Base-by-base conservation (phyloP, 345 rosid species). In the Linum lewisii region DNA sequence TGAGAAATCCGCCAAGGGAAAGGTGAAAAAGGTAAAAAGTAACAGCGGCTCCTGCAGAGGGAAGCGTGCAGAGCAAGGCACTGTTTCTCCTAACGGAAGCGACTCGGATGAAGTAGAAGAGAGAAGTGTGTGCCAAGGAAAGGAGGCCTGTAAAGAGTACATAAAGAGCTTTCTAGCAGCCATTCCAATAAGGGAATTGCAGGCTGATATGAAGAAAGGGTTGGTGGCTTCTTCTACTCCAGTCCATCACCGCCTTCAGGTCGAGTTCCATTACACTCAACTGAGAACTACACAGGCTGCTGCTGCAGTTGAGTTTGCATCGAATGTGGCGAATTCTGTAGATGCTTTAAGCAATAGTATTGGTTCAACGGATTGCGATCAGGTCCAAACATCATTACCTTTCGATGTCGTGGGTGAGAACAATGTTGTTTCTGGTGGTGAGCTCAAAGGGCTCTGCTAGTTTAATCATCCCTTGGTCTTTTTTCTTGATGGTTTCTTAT, bases 91-190 rank as follows among this genome's bases (percentile, higher is more conserved):
- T n/a, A 25, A 32, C 32, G 2, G 22, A 6, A 63, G 59, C 6
- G 55, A 62, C 34, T 44, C 23, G 6, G 66, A 22, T 24, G 57
- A 6, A 38, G 51, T 21, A 24, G 67, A 68, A 37, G 84, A 74
- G 57, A 76, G 65, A 59, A 47, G 71, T 42, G 82, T 78, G 22
- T 77, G 78, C 59, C 59, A 60, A 66, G 87, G 91, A 51, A 79
- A 73, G 60, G 83, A 82, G 62, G 73, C 84, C 15, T 84, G 91
- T 69, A 85, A 82, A 66, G 85, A 80, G 66, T 85, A 82, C 29
- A 82, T 82, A 3, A 85, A 85, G 72, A 85, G 68, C 49, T 85
- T 85, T 77, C 71, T 82, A 72, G 91, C 87, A 24, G 82, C 82
- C 16, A 80, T 82, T 29, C 91, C 91, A 32, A 25, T 82, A 19